Conservation (phyloP, 495 filamentous ascomycete species). For the Annulohypoxylon maeteangense region DNA sequence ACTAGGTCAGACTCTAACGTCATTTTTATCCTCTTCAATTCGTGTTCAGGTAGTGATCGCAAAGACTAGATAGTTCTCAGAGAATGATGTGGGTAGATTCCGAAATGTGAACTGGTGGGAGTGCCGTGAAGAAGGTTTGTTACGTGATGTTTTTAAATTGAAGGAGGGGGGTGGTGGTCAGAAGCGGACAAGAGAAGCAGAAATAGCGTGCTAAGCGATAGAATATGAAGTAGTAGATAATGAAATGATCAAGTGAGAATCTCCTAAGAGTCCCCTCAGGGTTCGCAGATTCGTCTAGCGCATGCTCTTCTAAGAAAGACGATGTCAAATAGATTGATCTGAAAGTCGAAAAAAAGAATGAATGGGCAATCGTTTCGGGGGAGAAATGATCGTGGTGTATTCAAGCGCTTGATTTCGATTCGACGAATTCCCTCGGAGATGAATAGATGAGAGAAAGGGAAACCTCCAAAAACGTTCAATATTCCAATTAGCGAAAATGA, state of each 20-base stretch:
- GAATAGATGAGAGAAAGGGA: background rate
- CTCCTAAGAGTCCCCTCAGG: constrained; percentile 22
- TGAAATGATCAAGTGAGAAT: background rate
- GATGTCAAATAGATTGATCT: background rate
- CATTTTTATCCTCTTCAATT: constrained; percentile 39
- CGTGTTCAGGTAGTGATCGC: background rate
- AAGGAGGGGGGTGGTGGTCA: background rate
- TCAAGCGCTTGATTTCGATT: background rate
- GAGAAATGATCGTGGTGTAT: background rate
- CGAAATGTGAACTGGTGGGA: background rate
- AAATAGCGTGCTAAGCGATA: background rate
- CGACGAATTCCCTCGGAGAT: background rate
- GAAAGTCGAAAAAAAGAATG: background rate
- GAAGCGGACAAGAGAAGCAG: background rate
- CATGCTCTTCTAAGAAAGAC: constrained; percentile 27
- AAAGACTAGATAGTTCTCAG: background rate
- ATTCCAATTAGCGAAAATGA: background rate
- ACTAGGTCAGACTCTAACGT: constrained; percentile 50
- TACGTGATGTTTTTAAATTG: background rate
- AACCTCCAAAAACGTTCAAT: background rate
- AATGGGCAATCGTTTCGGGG: background rate
- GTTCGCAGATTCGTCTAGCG: constrained; percentile 27
- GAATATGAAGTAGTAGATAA: background rate
- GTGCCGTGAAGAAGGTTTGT: background rate
- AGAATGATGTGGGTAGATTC: background rate